phyloP scores from a whole-genome alignment of 495 filamentous ascomycete species.

The Aspergillus bertholletiae region DNA sequence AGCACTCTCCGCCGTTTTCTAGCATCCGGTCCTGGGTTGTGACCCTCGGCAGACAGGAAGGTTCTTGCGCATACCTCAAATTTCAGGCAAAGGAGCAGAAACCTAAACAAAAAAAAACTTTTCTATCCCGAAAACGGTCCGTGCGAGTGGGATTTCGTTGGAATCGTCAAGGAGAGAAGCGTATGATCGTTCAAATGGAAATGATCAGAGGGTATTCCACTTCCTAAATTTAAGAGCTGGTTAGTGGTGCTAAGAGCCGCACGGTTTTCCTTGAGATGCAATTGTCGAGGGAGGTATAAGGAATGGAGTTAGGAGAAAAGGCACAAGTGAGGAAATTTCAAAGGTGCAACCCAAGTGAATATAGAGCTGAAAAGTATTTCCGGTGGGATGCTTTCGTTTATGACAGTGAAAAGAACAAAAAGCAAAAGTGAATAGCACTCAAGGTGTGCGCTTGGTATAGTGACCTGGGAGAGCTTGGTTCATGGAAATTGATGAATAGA shows the following conservation, averaged over 20 bases:
- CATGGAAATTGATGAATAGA: not conserved
- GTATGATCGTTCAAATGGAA: constrained; percentile 37
- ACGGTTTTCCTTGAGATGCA: not conserved
- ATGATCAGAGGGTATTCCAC: constrained; percentile 24
- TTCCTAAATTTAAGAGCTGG: constrained; percentile 6
- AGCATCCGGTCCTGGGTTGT: not conserved
- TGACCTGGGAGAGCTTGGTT: not conserved
- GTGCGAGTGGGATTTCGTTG: constrained; percentile 35
- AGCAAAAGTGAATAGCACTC: not conserved
- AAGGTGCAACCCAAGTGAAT: not conserved
- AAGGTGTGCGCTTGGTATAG: not conserved
- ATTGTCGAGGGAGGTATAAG: not conserved
- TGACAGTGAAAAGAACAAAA: not conserved
- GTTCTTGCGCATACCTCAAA: constrained; percentile 16
- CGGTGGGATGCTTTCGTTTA: not conserved
- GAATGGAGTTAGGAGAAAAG: not conserved
- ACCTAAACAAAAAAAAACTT: constrained; percentile 20
- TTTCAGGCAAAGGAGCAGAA: constrained; percentile 17
- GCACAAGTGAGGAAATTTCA: not conserved
- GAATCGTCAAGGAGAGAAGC: constrained; percentile 42
- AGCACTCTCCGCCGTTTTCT: not conserved
- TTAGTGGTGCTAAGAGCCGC: not conserved
- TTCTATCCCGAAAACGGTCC: constrained; percentile 33
- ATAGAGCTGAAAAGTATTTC: not conserved
- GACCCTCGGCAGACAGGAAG: not conserved